Percentiles rank a stretch among this genome's conserved stretches.
Evolutionary conservation across 768 basidiomycete species (phyloP).

Genomic region (Mycena kentingensis): DNA sequence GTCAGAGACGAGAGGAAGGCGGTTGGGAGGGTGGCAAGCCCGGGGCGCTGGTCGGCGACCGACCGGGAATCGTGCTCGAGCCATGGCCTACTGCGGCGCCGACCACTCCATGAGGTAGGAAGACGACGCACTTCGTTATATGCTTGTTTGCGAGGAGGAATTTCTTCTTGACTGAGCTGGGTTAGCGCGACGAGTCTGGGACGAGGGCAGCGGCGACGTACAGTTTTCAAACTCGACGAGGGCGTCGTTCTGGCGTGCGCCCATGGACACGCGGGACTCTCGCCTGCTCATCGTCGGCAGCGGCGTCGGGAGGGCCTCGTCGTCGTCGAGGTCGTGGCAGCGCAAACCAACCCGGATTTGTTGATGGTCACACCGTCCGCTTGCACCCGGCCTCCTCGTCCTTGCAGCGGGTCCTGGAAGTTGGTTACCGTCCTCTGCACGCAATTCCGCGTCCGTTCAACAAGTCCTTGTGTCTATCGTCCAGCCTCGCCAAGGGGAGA

Average conservation of each 20-base stretch:
- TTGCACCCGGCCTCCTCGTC: too few relatives aligned
- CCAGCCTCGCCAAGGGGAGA: not conserved
- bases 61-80: not conserved
- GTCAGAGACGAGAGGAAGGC: not conserved
- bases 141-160: slow-evolving; percentile 89
- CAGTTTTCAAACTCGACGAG: slow-evolving; percentile 84
- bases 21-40: slow-evolving; percentile 4
- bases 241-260: slow-evolving; percentile 73
- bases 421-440: too few relatives aligned
- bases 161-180: slow-evolving; percentile 81
- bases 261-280: slow-evolving; percentile 65
- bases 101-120: slow-evolving; percentile 2
- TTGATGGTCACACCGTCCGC: too few relatives aligned
- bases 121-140: slow-evolving; percentile 74
- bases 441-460: not conserved
- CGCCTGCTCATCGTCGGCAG: slow-evolving; percentile 54
- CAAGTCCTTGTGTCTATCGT: not conserved
- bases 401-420: too few relatives aligned
- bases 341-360: too few relatives aligned
- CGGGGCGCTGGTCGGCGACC: not conserved
- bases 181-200: slow-evolving; percentile 24
- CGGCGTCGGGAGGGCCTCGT: slow-evolving; percentile 27
- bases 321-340: slow-evolving; percentile 12
- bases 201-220: slow-evolving; percentile 53
- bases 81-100: not conserved